Percentiles rank a stretch among this genome's conserved stretches.
phyloP scores from a whole-genome alignment of 2,329 filamentous ascomycete species.

The Hansfordia pulvinata region DNA sequence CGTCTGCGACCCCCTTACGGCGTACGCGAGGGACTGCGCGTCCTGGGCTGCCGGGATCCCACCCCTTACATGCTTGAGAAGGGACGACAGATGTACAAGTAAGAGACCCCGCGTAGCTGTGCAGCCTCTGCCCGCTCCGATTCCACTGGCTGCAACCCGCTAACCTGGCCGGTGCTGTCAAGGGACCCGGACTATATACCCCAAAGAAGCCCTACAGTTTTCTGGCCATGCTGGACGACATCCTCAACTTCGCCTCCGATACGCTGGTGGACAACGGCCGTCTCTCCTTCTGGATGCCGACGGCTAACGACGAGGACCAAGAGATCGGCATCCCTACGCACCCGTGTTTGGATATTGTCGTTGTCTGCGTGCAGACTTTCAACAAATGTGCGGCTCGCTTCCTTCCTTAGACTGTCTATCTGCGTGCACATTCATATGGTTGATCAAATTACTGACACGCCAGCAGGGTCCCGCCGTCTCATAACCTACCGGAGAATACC shows the following conservation, averaged over 20 bases:
- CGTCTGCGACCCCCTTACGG: constrained; percentile 95
- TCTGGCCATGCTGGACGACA: constrained; percentile 76
- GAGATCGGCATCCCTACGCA: constrained; percentile 69
- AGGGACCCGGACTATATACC: constrained; percentile 60
- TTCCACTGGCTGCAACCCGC: too few relatives aligned
- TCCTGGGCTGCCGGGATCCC: constrained; percentile 65
- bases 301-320: constrained; percentile 64
- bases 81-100: constrained; percentile 57
- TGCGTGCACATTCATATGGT: constrained; percentile 1
- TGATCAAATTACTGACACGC: constrained; percentile 2
- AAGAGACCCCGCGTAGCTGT: constrained; percentile 19
- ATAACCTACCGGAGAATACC: constrained; percentile 70
- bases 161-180: too few relatives aligned
- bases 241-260: constrained; percentile 66
- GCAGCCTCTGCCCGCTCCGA: too few relatives aligned
- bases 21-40: constrained; percentile 79
- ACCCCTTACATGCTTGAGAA: constrained; percentile 50
- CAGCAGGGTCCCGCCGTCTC: constrained; percentile 68
- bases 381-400: constrained; percentile 57
- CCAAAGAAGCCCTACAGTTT: constrained; percentile 92
- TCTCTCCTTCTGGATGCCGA: constrained; percentile 95
- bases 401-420: background rate
- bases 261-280: constrained; percentile 69
- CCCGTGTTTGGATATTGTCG: constrained; percentile 58
- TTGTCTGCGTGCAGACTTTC: constrained; percentile 73